Conservation (phyloP, 2,329 filamentous ascomycete species). For the Scortechinia acanthostroma region DNA sequence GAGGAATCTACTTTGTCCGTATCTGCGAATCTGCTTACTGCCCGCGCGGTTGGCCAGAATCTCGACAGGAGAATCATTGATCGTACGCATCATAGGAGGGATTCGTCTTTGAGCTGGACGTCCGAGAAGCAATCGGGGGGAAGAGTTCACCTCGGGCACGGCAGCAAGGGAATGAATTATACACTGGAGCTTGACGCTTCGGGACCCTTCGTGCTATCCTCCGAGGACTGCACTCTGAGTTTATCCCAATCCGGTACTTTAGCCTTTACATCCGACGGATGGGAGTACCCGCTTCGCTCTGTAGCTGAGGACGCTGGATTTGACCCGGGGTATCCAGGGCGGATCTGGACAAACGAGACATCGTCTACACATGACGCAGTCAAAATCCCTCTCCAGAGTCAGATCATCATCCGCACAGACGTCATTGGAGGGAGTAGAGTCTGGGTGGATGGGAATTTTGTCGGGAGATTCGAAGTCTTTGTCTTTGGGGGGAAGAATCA, state of each 20-base stretch:
- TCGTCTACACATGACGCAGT: conserved; percentile 33
- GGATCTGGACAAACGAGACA: conserved; percentile 41
- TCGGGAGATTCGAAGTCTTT: conserved; percentile 42
- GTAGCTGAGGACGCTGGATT: conserved; percentile 31
- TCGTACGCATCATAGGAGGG: too few species aligned
- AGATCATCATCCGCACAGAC: conserved; percentile 32
- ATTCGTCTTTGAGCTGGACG: conserved; percentile 14
- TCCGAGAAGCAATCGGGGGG: conserved; percentile 18
- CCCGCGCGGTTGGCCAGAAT: conserved; percentile 31
- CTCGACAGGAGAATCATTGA: conserved; percentile 24
- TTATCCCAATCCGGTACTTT: conserved; percentile 23
- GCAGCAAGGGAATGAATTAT: conserved; percentile 36
- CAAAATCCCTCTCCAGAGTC: conserved; percentile 17
- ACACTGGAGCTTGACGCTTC: conserved; percentile 25
- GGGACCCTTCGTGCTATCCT: conserved; percentile 32
- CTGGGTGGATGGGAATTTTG: conserved; percentile 35
- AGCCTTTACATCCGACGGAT: conserved; percentile 32
- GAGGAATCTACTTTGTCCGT: conserved; percentile 11
- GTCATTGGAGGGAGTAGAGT: conserved; percentile 34
- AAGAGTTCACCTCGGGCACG: conserved; percentile 16
- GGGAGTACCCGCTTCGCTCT: conserved; percentile 36
- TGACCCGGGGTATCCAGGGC: conserved; percentile 34
- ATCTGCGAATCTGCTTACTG: conserved; percentile 25
- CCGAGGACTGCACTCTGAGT: conserved; percentile 29
- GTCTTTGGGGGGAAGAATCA: conserved; percentile 42